Conservation (phyloP, 1,139 yeast genomes). For the Geotrichum aggregatum region DNA sequence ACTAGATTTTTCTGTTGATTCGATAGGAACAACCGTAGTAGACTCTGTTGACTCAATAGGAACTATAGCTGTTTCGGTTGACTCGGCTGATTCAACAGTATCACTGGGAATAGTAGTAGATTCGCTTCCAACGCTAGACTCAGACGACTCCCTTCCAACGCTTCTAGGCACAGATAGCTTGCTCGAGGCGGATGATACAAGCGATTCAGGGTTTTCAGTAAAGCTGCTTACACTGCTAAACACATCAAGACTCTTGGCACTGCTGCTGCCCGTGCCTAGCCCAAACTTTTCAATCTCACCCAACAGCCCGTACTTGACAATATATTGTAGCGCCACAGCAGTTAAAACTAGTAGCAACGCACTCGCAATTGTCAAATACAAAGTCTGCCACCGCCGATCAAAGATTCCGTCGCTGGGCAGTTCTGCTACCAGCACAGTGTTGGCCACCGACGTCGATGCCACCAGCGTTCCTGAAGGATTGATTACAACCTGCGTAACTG, state of each 20-base stretch:
- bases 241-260: neutral
- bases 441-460: conserved; percentile 80
- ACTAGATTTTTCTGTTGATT: too few species aligned
- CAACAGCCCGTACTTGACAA: conserved; percentile 35
- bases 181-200: too few species aligned
- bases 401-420: conserved; percentile 51
- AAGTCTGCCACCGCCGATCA: conserved; percentile 42
- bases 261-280: neutral
- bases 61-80: too few species aligned
- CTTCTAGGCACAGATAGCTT: too few species aligned
- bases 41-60: too few species aligned
- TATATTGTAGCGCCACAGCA: conserved; percentile 41
- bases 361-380: conserved; percentile 48
- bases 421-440: conserved; percentile 59
- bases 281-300: conserved; percentile 12
- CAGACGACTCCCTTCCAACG: too few species aligned
- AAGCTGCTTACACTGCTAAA: neutral
- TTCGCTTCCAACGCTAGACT: too few species aligned
- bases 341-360: conserved; percentile 45
- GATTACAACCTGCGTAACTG: conserved; percentile 70
- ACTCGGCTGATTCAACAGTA: too few species aligned
- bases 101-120: too few species aligned
- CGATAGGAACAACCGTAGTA: too few species aligned
- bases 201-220: neutral
- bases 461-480: conserved; percentile 65